Evolutionary conservation across 2,329 filamentous ascomycete species (phyloP), one percentile per base, ranked within the genome.

Genomic region (Pezicula rhizophila): DNA sequence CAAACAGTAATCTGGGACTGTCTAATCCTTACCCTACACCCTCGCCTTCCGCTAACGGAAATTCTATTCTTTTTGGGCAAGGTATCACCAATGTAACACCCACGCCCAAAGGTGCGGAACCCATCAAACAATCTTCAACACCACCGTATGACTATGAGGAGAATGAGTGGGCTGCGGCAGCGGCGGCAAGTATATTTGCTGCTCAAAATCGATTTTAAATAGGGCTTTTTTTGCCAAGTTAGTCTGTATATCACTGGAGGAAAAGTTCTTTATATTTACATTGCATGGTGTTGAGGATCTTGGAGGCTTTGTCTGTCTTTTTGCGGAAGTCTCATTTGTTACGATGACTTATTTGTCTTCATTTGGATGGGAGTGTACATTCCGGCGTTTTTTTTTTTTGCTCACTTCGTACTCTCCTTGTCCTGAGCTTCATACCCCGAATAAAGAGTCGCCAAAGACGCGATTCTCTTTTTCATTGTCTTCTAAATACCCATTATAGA

Each of bases 61-160:
- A 90, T 63, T 78, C 82, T 45, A 77, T 86, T 25, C 76, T 86
- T 25, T 95, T 92, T 64, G 59, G 60, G 23, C 62, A 84, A 33
- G 87, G 88, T 10, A 70, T 73, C 26, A 54, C 60, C 17, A 70
- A 78, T 53, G 73, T 79, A 60, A 61, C 68, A 11, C 70, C 75
- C 52, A 67, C 68, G 8, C 70, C 75, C 52, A 67, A 77, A 55
- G 69, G 75, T 47, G 63, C 71, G 48, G 70, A 73, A 18, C 69
- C 51, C 15, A 53, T 75, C 47, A 76, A 82, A 35, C 93, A 96
- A 70, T 96, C 91, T 86, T 92, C 91, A 3, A 97, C 93, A 14
- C 93, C 93, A 18, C 92, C 93, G 3, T 96, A 96, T 59, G 91
- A 96, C 61, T 89, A 93, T 60, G 91, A 96, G 62, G 91, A 95